phyloP scores from a whole-genome alignment of 1,284 basidiomycete species.

The Boletus semigastroideus region DNA sequence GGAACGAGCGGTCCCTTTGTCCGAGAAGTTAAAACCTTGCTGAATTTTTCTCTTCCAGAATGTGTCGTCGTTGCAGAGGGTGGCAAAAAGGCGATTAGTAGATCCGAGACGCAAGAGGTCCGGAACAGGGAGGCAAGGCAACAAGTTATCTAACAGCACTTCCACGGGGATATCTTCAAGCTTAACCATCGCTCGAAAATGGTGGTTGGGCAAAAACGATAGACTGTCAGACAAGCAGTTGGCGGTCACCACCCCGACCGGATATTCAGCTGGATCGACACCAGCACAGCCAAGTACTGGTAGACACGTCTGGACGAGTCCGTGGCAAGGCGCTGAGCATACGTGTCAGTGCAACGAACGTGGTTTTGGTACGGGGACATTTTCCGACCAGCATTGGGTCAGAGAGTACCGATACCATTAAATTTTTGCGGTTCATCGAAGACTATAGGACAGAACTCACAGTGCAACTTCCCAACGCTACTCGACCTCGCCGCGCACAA shows the following conservation, averaged over 20 bases:
- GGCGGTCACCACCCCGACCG: neutral
- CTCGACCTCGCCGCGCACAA: too few species aligned
- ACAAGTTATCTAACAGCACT: constrained; percentile 69
- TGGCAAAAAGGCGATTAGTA: constrained; percentile 58
- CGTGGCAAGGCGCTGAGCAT: neutral
- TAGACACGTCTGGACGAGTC: neutral
- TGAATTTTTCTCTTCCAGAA: constrained; percentile 76
- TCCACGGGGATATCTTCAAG: constrained; percentile 66
- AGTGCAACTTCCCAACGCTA: too few species aligned
- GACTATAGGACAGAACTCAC: neutral
- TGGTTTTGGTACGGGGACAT: neutral
- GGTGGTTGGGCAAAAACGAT: constrained; percentile 1
- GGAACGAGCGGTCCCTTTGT: constrained; percentile 65
- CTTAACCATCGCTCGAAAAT: constrained; percentile 27
- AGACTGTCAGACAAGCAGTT: constrained; percentile 4
- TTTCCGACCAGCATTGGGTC: neutral
- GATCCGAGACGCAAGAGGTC: constrained; percentile 59
- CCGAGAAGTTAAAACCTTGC: constrained; percentile 78
- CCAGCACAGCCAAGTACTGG: constrained; percentile 33
- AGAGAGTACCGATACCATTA: neutral
- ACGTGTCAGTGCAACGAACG: too few species aligned
- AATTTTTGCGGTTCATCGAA: neutral
- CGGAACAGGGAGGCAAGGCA: constrained; percentile 57
- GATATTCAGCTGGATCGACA: constrained; percentile 19
- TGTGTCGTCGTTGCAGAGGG: constrained; percentile 67